Conservation (phyloP, 2,329 filamentous ascomycete genomes). For the Sclerotiophoma versabilis region DNA sequence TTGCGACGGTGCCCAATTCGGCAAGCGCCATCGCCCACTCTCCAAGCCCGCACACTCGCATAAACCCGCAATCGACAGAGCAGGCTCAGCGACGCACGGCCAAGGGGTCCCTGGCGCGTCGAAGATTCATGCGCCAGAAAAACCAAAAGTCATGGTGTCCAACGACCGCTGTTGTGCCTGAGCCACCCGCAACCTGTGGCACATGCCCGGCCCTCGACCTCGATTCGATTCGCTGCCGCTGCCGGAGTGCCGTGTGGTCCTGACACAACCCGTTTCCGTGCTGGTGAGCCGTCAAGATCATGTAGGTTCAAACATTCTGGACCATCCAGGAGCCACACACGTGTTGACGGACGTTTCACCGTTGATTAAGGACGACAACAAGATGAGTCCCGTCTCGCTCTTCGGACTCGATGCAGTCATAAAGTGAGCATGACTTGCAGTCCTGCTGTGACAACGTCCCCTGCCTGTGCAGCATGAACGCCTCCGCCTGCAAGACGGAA, state of each 20-base stretch:
- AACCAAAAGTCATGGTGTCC: constrained; percentile 20
- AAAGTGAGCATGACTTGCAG: constrained; percentile 12
- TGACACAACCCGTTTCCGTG: constrained; percentile 11
- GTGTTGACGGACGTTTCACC: constrained; percentile 13
- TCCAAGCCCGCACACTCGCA: constrained; percentile 24
- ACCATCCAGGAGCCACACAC: constrained; percentile 5
- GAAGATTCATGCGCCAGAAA: constrained; percentile 23
- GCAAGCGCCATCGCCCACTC: constrained; percentile 22
- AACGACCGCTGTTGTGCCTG: constrained; percentile 19
- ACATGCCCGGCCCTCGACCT: constrained; percentile 12
- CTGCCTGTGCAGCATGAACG: constrained; percentile 1
- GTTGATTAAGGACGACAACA: constrained; percentile 12
- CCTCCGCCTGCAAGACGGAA: neutral
- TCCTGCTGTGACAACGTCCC: constrained; percentile 9
- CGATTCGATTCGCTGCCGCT: constrained; percentile 10
- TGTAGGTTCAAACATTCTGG: constrained; percentile 7
- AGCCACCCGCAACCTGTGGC: constrained; percentile 20
- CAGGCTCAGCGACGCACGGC: constrained; percentile 9
- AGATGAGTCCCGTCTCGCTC: constrained; percentile 6
- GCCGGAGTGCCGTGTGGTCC: constrained; percentile 12
- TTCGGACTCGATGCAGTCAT: constrained; percentile 6
- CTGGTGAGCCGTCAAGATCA: constrained; percentile 3
- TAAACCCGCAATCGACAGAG: constrained; percentile 23
- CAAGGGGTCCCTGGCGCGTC: constrained; percentile 20
- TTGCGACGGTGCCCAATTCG: constrained; percentile 18